These are phyloP conservation scores for Funneliformis geosporum DNA, from an alignment of 192 early-diverging fungal genomes.

Conservation along the genomic window DNA sequence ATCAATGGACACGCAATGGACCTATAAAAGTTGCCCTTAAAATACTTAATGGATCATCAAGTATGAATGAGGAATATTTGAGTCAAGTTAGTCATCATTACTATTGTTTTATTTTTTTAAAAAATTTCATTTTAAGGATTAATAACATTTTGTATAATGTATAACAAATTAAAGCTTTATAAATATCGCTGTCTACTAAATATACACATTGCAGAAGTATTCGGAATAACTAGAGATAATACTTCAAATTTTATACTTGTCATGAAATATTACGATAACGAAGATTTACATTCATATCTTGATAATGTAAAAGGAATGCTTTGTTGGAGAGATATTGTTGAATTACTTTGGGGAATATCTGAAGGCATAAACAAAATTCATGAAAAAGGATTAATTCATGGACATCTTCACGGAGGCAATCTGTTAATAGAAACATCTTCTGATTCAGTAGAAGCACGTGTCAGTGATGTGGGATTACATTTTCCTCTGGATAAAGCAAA, in stretches of 20 bases:
- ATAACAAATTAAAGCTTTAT: not conserved
- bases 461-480: constrained; percentile 5
- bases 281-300: not conserved
- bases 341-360: not conserved
- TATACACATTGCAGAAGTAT: not conserved
- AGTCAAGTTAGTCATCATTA: too few relatives aligned
- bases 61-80: not conserved
- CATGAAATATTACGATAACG: not conserved
- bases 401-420: constrained; percentile 22
- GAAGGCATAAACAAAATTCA: not conserved
- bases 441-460: not conserved
- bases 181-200: not conserved
- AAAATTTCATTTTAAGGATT: too few relatives aligned
- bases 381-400: not conserved
- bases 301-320: not conserved
- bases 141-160: too few relatives aligned
- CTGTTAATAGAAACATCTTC: not conserved
- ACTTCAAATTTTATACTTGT: not conserved
- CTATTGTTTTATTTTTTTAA: too few relatives aligned
- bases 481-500: too few relatives aligned
- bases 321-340: not conserved
- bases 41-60: not conserved
- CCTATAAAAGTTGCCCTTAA: not conserved
- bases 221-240: not conserved
- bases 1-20: not conserved